A percentile compares a stretch with the other conserved stretches of the same genome.
These are phyloP conservation scores for Polyporus tsugae DNA, from an alignment of 1,284 basidiomycete species.

Conservation along the genomic window DNA sequence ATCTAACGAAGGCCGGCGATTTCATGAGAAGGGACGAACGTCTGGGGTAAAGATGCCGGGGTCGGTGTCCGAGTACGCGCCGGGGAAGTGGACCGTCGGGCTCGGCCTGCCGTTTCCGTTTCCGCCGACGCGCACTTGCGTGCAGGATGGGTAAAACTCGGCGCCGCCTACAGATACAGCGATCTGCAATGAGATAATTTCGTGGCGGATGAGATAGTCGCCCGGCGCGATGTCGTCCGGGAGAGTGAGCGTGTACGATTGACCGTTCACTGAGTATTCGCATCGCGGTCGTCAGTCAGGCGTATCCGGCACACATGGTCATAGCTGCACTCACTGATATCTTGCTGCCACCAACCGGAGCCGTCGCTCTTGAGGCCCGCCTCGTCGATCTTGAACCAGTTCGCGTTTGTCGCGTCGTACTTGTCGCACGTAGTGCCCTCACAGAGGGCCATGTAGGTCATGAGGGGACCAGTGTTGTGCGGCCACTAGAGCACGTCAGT, in stretches of 20 bases:
- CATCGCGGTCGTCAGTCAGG: background rate
- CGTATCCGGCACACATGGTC: slow-evolving; percentile 55
- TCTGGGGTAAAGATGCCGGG: slow-evolving; percentile 57
- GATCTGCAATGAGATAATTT: slow-evolving; percentile 74
- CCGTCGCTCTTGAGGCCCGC: slow-evolving; percentile 47
- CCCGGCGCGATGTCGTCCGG: slow-evolving; percentile 65
- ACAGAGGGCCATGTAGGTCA: slow-evolving; percentile 77
- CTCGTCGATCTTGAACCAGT: slow-evolving; percentile 76
- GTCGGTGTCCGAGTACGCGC: slow-evolving; percentile 68
- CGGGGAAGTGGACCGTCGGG: slow-evolving; percentile 67
- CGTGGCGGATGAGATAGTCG: slow-evolving; percentile 75
- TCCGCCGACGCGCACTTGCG: slow-evolving; percentile 66
- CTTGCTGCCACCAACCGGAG: slow-evolving; percentile 45
- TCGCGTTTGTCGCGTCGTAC: slow-evolving; percentile 62
- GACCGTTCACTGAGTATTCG: slow-evolving; percentile 41
- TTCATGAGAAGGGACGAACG: background rate
- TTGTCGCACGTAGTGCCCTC: slow-evolving; percentile 61
- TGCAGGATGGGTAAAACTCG: slow-evolving; percentile 77
- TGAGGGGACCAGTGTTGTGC: slow-evolving; percentile 60
- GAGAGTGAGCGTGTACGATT: slow-evolving; percentile 56
- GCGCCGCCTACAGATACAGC: slow-evolving; percentile 59
- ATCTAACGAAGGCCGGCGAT: background rate
- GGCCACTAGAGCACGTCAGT: slow-evolving; percentile 46
- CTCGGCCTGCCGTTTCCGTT: slow-evolving; percentile 48
- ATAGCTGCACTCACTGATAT: slow-evolving; percentile 49